phyloP scores from a whole-genome alignment of 164 flowering plant species.

The Vitis rotundifolia region DNA sequence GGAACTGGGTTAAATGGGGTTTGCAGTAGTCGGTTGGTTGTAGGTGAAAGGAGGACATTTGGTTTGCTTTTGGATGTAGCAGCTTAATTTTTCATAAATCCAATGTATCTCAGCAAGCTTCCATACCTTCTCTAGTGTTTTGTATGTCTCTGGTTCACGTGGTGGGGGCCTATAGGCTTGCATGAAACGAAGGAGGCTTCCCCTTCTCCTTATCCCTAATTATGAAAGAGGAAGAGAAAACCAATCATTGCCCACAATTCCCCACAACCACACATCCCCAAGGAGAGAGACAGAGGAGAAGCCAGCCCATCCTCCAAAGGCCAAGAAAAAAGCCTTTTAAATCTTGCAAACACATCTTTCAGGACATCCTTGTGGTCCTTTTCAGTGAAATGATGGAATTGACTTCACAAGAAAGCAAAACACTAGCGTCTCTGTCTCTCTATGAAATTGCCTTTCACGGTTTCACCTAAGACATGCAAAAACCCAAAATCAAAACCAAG shows the following conservation, averaged over 20 bases:
- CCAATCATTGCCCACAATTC: conserved; percentile 37
- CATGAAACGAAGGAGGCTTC: conserved; percentile 19
- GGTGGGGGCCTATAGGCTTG: conserved; percentile 24
- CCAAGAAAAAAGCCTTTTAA: background rate
- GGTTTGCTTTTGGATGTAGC: background rate
- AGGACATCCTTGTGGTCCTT: too few relatives aligned
- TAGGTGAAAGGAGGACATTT: background rate
- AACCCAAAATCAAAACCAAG: too few relatives aligned
- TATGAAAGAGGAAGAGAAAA: background rate
- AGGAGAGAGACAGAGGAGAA: background rate
- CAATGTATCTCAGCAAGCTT: too few relatives aligned
- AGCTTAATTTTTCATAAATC: too few relatives aligned
- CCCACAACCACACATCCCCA: conserved; percentile 27
- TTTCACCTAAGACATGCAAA: background rate
- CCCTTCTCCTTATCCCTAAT: conserved; percentile 2
- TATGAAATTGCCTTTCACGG: background rate
- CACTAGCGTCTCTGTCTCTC: too few relatives aligned
- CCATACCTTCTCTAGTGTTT: background rate
- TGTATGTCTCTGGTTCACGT: conserved; percentile 7
- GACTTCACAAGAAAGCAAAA: too few relatives aligned
- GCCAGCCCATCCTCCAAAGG: background rate
- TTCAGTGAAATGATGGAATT: too few relatives aligned
- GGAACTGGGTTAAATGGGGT: background rate
- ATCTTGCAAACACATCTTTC: too few relatives aligned
- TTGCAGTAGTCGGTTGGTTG: background rate